Evolutionary conservation across 2,329 filamentous ascomycete species (phyloP).

Genomic region (Taxawa tesnikishii): DNA sequence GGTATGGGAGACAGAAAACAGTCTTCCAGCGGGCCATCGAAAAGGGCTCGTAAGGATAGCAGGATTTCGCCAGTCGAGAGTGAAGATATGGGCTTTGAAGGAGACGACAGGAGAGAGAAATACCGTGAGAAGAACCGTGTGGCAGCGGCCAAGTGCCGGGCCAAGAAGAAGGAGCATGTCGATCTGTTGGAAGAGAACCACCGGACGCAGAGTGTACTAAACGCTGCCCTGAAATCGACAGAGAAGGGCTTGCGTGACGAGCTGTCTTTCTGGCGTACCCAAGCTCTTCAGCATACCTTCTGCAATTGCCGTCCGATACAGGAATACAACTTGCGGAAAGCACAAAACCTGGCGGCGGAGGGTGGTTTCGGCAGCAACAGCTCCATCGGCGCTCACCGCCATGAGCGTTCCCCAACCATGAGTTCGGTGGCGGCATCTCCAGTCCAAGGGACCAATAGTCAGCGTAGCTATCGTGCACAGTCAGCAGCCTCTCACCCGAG

Average conservation of each 20-base stretch:
- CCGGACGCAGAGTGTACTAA: constrained; percentile 23
- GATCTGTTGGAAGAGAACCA: constrained; percentile 35
- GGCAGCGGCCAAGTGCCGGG: constrained; percentile 61
- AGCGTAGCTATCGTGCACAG: too few relatives aligned
- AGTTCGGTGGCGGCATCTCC: too few relatives aligned
- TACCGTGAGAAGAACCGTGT: constrained; percentile 60
- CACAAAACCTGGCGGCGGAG: constrained; percentile 9
- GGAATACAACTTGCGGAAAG: constrained; percentile 20
- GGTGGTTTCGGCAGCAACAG: constrained; percentile 3
- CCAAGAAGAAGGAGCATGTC: constrained; percentile 52
- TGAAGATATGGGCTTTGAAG: constrained; percentile 7
- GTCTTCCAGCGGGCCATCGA: not conserved
- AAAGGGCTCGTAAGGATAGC: constrained; percentile 9
- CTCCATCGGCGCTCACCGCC: too few relatives aligned
- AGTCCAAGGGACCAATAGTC: too few relatives aligned
- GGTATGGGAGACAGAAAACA: not conserved
- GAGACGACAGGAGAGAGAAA: constrained; percentile 38
- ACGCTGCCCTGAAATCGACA: constrained; percentile 18
- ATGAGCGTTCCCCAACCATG: too few relatives aligned
- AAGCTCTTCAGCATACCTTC: constrained; percentile 18
- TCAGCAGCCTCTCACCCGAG: too few relatives aligned
- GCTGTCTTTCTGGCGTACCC: constrained; percentile 18
- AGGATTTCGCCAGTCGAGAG: constrained; percentile 9
- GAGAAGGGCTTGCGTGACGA: constrained; percentile 19
- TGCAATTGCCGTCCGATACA: constrained; percentile 20